Percentiles rank a stretch among this genome's conserved stretches.
Conservation (phyloP, 2,329 filamentous ascomycete species). For the Fusarium falciforme region DNA sequence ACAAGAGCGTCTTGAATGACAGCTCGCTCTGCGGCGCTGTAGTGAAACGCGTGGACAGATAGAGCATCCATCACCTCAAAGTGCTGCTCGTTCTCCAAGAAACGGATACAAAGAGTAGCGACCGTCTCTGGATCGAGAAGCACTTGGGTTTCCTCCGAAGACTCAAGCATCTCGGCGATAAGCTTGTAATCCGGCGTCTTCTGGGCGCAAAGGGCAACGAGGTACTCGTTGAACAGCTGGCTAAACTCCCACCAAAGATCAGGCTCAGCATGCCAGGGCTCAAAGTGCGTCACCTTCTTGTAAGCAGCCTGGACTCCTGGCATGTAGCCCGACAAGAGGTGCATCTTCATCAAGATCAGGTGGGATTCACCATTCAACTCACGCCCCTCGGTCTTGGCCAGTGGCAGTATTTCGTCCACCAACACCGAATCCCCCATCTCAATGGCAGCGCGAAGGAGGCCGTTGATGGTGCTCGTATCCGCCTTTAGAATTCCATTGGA, state of each 20-base stretch:
- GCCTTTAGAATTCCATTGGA: conserved; percentile 64
- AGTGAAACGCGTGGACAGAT: conserved; percentile 78
- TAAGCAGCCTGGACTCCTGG: conserved; percentile 76
- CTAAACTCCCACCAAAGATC: conserved; percentile 65
- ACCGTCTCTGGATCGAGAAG: conserved; percentile 81
- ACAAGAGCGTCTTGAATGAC: conserved; percentile 75
- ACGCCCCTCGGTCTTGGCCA: conserved; percentile 75
- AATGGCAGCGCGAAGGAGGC: conserved; percentile 78
- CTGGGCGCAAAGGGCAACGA: conserved; percentile 73
- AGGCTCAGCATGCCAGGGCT: conserved; percentile 55
- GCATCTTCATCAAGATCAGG: conserved; percentile 80
- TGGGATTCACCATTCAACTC: conserved; percentile 76
- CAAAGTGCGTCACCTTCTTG: conserved; percentile 53
- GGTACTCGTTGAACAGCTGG: conserved; percentile 75
- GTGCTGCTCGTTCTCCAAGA: conserved; percentile 80
- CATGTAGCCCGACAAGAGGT: conserved; percentile 78
- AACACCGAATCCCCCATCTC: conserved; percentile 76
- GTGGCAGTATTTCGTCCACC: conserved; percentile 77
- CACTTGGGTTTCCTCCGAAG: conserved; percentile 76
- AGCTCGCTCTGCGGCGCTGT: conserved; percentile 75
- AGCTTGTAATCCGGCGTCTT: conserved; percentile 73
- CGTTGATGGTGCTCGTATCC: conserved; percentile 80
- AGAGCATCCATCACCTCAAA: conserved; percentile 86
- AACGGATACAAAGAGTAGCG: conserved; percentile 76
- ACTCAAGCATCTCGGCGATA: conserved; percentile 78